These are phyloP conservation scores for Cryptococcus hybrid DNA, from an alignment of 1,284 basidiomycete species.

Conservation along the genomic window DNA sequence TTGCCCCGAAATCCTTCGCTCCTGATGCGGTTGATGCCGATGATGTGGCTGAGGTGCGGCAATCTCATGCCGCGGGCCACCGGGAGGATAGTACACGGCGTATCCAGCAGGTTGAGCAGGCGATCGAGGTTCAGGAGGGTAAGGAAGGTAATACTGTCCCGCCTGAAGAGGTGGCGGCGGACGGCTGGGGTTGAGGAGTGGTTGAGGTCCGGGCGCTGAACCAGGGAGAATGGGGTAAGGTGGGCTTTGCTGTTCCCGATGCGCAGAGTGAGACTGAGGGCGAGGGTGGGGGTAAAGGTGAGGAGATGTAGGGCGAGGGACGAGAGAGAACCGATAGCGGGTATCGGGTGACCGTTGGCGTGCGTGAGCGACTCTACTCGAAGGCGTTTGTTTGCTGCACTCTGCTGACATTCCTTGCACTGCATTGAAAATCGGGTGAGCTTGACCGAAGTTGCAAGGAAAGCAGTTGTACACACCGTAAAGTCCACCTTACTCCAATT, in stretches of 20 bases:
- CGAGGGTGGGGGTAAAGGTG: neutral
- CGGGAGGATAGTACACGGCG: constrained; percentile 17
- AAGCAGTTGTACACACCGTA: constrained; percentile 24
- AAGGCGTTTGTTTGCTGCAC: constrained; percentile 26
- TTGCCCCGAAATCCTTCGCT: no score
- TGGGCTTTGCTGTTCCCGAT: neutral
- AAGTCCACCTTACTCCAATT: constrained; percentile 51
- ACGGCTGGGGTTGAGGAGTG: constrained; percentile 5
- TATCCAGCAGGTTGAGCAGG: constrained; percentile 8
- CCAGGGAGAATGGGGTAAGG: constrained; percentile 14
- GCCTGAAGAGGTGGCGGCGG: constrained; percentile 15
- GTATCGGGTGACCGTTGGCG: no score
- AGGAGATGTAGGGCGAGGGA: no score
- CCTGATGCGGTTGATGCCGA: no score
- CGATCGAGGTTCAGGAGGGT: constrained; percentile 7
- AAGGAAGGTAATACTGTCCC: constrained; percentile 15
- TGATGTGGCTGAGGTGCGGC: no score
- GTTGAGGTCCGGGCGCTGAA: constrained; percentile 5
- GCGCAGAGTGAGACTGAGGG: neutral
- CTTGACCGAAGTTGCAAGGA: no score
- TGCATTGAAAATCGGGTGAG: constrained; percentile 9
- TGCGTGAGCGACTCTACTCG: no score
- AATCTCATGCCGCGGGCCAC: no score
- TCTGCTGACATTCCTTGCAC: constrained; percentile 36
- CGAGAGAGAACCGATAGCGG: no score